Conservation (phyloP, 768 basidiomycete species). For the Leccinellum luteum region DNA sequence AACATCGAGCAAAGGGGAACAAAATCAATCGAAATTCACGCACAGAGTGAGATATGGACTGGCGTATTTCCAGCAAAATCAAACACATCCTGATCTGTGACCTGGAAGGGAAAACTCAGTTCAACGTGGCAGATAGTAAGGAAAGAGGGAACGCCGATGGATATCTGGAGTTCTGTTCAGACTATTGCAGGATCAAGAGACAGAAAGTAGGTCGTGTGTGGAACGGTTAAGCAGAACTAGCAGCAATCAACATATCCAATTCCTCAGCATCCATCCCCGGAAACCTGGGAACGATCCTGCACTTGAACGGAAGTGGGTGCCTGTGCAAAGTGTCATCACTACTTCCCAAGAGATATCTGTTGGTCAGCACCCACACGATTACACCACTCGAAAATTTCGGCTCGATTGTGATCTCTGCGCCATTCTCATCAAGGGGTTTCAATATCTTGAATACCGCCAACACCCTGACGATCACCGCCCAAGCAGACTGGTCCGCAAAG, state of each 20-base stretch:
- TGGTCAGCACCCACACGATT: not conserved
- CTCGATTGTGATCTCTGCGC: not conserved
- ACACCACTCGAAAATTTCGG: not conserved
- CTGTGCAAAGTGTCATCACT: not conserved
- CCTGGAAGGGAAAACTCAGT: too few species aligned
- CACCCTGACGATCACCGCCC: not conserved
- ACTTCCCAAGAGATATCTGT: not conserved
- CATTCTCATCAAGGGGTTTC: not conserved
- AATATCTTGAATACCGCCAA: not conserved
- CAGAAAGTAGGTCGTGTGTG: too few species aligned
- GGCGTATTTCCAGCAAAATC: too few species aligned
- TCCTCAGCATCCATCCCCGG: not conserved
- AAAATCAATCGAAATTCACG: too few species aligned
- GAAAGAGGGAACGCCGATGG: too few species aligned
- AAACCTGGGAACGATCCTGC: not conserved
- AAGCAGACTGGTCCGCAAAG: not conserved
- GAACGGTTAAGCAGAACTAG: not conserved
- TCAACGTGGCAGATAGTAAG: too few species aligned
- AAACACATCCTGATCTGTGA: too few species aligned
- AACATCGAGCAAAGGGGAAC: too few species aligned
- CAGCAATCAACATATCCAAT: not conserved
- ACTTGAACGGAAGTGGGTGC: not conserved
- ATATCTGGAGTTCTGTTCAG: too few species aligned
- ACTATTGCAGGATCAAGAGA: too few species aligned
- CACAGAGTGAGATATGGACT: too few species aligned